These are phyloP conservation scores for Blastocystis sp. DNA, from an alignment of 352 stramenopile species.

Conservation along the genomic window DNA sequence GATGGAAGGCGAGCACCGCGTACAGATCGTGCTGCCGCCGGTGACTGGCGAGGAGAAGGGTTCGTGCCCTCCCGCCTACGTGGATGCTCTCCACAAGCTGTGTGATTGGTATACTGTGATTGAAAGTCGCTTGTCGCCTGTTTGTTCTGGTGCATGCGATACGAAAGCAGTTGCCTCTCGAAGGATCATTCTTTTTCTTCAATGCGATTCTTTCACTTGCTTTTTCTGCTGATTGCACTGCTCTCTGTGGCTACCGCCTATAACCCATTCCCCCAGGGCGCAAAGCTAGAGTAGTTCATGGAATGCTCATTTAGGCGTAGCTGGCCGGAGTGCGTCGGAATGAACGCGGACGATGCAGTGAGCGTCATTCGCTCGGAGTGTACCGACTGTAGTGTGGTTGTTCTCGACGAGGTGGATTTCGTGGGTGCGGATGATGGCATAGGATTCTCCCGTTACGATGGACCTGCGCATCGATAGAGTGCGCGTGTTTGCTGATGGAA, in stretches of 20 bases:
- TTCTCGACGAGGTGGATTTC: neutral
- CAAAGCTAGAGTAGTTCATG: constrained; percentile 3
- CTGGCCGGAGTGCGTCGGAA: constrained; percentile 56
- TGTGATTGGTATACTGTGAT: constrained; percentile 14
- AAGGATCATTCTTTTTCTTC: neutral
- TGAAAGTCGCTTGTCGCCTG: constrained; percentile 12
- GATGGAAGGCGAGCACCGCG: neutral
- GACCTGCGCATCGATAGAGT: constrained; percentile 59
- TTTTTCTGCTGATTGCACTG: constrained; percentile 28
- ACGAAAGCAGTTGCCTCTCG: neutral
- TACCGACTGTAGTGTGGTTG: neutral
- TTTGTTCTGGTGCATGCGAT: constrained; percentile 28
- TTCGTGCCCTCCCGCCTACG: neutral
- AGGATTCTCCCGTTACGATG: constrained; percentile 36
- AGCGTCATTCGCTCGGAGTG: constrained; percentile 11
- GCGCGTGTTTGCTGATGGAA: constrained; percentile 34
- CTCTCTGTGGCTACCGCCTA: neutral
- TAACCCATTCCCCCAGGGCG: constrained; percentile 37
- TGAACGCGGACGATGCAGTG: constrained; percentile 8
- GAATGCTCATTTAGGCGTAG: neutral
- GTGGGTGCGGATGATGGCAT: neutral
- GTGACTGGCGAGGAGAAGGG: neutral
- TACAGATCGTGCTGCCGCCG: neutral
- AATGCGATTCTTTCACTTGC: constrained; percentile 13
- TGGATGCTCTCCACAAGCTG: constrained; percentile 5